Evolutionary conservation across 352 stramenopile genomes (phyloP), one percentile per base, ranked within the genome.

Genomic region (Globisporangium nunn): DNA sequence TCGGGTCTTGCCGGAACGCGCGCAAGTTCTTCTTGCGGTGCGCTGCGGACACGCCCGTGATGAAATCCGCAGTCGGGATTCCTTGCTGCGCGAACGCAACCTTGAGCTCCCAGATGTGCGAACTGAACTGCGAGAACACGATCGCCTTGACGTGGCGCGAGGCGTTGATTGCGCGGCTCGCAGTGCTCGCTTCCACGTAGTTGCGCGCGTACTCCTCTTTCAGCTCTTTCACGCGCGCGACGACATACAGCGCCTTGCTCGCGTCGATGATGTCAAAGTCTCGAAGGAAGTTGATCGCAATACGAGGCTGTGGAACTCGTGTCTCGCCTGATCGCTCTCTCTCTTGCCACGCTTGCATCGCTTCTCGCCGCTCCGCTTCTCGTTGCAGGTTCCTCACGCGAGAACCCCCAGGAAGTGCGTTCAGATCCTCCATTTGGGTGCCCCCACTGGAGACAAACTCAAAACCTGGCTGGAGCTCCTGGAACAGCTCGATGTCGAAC

Each of bases 401-500:
- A 17, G 54, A 6, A 3, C 28, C 47, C 2, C 35, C 39, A 44
- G 30, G 41, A 2, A 10, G 17, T 12, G 37, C 14, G 10, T 37
- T 56, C 6, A 63, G 35, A n/a, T 75, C 56, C 55, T 74, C 63
- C 28, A 75, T 58, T n/a, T 28, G 23, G 12, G 7, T 39, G 23
- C 28, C 18, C 8, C 48, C 46, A 1, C 18, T 12, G 28, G 37
- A 14, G 0, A 59, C 50, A 60, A 89, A 91, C 35, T 92, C 78
- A 61, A 96, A 90, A 1, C 87, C 87, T 3, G 87, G 87, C 50
- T 96, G 87, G 37, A 96, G 67, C 40, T 64, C 56, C 63, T 97
- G 89, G 64, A 98, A 96, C 2, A 90, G 61, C 69, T 98, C 90
- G 23, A 85, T 72, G 60, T 98, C 89, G 45, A 81, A 93, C 3